Evolutionary conservation across 2,329 filamentous ascomycete genomes (phyloP), one percentile per base, ranked within the genome.

Genomic region (Leptographium radiaticola): DNA sequence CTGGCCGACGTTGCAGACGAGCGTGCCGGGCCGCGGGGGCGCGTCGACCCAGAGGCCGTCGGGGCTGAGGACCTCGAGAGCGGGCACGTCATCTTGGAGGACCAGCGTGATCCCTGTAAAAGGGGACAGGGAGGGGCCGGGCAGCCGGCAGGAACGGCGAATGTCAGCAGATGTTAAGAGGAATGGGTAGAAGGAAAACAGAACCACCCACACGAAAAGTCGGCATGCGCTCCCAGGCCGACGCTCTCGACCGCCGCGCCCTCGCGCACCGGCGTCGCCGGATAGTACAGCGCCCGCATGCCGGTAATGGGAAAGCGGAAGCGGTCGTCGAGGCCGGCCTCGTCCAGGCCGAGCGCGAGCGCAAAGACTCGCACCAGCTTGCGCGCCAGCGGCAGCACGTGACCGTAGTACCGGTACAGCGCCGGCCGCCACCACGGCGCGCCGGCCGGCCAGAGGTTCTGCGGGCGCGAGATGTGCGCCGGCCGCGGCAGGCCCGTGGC

Each of bases 1-100:
- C 58, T 77, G 73, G 2, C 72, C 75, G 55, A 77, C 75, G 54
- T 77, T 77, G 40, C 76, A 71, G 1, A 77, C 72, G 2, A 76
- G 60, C 7, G 57, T 53, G 30, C 39, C 42, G 8, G 51, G 48
- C 36, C 43, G 16, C 7, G 57, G 55, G 16, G 55, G 55, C 5
- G 57, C 57, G 31, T 53, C 53, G 36, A 58, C 53, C 70, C 70
- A 74, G 18, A 70, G 64, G 52, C 66, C 67, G 31, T 68, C 71
- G 38, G 49, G 42, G 49, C 49, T 54, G 42, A 74, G 57, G 6
- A 74, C 66, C 57, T 74, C 70, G 49, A 74, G 59, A 0, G 71
- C 71, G 4, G 70, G 69, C 18, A 66, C 62, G 16, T 15, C 34
- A 53, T 73, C 70, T 57, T 73, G 72, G 70, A 68, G 73, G 1